These are phyloP conservation scores for Neurospora sp. DNA, from an alignment of 495 filamentous ascomycete species.

Conservation along the genomic window DNA sequence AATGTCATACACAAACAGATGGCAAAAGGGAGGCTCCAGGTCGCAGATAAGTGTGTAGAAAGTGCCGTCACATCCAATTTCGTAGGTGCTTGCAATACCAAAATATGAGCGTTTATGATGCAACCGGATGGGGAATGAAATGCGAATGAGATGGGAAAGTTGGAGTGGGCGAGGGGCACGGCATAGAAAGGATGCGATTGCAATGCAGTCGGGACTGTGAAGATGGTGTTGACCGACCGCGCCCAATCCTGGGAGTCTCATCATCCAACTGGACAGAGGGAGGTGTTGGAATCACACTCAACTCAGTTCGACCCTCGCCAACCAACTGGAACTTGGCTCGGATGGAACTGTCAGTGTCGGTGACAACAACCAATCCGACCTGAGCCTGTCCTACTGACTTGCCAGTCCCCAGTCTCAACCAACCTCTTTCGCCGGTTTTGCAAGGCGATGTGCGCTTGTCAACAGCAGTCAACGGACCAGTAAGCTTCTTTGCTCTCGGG, in stretches of 20 bases:
- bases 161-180: background rate
- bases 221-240: background rate
- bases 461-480: background rate
- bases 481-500: background rate
- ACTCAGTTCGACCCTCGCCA: no score
- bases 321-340: no score
- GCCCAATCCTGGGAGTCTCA: background rate
- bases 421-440: background rate
- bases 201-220: background rate
- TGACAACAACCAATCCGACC: background rate
- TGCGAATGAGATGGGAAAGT: background rate
- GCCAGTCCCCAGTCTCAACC: background rate
- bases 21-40: background rate
- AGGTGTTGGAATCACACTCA: background rate
- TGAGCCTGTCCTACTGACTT: background rate
- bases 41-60: background rate
- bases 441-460: background rate
- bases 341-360: background rate
- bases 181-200: background rate
- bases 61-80: background rate
- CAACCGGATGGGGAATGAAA: background rate
- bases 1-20: background rate
- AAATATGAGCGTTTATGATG: background rate
- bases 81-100: background rate
- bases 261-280: background rate